A percentile compares a stretch with the other conserved stretches of the same genome.
Conservation (phyloP, 2,329 filamentous ascomycete species). For the Pezicula carpinea region DNA sequence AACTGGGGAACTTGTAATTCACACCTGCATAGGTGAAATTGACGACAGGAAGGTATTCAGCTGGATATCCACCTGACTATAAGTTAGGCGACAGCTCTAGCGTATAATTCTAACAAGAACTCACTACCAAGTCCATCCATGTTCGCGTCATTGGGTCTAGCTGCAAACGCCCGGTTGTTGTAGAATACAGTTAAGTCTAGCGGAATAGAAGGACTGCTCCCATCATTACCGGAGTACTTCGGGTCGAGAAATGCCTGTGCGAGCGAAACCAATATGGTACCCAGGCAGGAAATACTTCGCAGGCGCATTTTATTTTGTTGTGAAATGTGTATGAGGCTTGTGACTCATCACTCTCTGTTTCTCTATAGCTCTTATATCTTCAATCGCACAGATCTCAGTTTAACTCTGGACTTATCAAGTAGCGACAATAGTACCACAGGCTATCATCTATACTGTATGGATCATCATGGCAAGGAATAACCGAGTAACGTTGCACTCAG, state of each 20-base stretch:
- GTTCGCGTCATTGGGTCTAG: conserved; percentile 36
- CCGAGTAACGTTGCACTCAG: too few species aligned
- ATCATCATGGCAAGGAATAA: too few species aligned
- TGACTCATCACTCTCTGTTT: too few species aligned
- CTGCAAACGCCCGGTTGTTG: conserved; percentile 43
- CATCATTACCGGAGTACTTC: background rate
- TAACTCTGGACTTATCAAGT: too few species aligned
- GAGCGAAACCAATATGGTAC: background rate
- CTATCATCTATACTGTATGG: too few species aligned
- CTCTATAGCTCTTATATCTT: too few species aligned
- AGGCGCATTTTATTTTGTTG: too few species aligned
- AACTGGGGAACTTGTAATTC: conserved; percentile 35
- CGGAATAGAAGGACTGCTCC: conserved; percentile 1
- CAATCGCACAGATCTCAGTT: too few species aligned
- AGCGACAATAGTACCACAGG: too few species aligned
- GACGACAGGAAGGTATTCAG: conserved; percentile 18
- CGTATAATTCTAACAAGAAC: background rate
- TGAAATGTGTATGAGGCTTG: too few species aligned
- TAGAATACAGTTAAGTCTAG: conserved; percentile 28
- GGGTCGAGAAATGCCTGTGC: background rate
- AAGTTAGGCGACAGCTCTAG: background rate
- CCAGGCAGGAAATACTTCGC: too few species aligned
- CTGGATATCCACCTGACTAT: conserved; percentile 27
- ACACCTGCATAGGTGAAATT: conserved; percentile 34
- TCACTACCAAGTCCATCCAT: conserved; percentile 37